Conservation (phyloP, 306 rosid genomes). For the Argentina anserina region DNA sequence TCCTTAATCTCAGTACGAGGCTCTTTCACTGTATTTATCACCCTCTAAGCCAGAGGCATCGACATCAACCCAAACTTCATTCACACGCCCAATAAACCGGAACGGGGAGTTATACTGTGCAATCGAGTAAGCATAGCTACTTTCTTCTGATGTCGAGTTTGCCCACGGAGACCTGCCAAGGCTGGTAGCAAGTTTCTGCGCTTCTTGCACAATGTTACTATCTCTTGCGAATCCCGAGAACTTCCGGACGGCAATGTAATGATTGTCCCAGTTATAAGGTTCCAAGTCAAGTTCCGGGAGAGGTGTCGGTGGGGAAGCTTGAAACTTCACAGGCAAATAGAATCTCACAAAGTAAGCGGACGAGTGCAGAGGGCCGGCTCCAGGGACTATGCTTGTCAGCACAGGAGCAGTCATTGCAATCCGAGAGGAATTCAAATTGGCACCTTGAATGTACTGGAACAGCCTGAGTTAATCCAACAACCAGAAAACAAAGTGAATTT, state of each 20-base stretch:
- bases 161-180: slow-evolving; percentile 60
- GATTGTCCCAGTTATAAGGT: slow-evolving; percentile 36
- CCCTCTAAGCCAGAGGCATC: slow-evolving; percentile 40
- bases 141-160: slow-evolving; percentile 40
- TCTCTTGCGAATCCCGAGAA: slow-evolving; percentile 76
- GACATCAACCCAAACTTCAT: slow-evolving; percentile 79
- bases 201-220: slow-evolving; percentile 54
- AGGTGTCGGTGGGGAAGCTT: slow-evolving; percentile 61
- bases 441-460: slow-evolving; percentile 81
- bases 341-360: slow-evolving; percentile 56
- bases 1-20: slow-evolving; percentile 33
- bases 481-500: background rate
- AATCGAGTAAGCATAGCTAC: slow-evolving; percentile 54
- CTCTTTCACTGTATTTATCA: slow-evolving; percentile 26
- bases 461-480: slow-evolving; percentile 33
- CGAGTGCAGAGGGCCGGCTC: slow-evolving; percentile 61
- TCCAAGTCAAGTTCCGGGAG: slow-evolving; percentile 59
- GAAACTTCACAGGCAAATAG: slow-evolving; percentile 65
- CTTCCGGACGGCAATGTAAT: slow-evolving; percentile 58
- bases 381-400: slow-evolving; percentile 59
- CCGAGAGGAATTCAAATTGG: slow-evolving; percentile 76
- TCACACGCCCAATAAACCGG: slow-evolving; percentile 42
- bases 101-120: slow-evolving; percentile 68
- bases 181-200: slow-evolving; percentile 64
- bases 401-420: slow-evolving; percentile 67